Evolutionary conservation across 805 yeast species (phyloP), one percentile per base, ranked within the genome.

Genomic region (Spathaspora passalidarum): DNA sequence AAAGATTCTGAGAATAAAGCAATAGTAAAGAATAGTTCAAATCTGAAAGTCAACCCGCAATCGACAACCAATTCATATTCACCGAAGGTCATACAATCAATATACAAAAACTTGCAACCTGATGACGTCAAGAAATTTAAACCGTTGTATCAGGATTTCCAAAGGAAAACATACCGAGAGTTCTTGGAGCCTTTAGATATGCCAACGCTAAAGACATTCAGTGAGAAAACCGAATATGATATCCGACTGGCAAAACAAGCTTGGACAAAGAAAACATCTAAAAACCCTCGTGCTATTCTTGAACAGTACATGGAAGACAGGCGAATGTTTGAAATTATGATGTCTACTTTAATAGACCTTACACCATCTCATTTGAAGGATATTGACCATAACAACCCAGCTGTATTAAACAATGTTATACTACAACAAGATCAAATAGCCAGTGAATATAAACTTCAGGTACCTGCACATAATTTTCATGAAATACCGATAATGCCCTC

Each of bases 131-230:
- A 18, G 21, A 16, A 25, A 36, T 34, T 26, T 21, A 42, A 29
- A 21, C 49, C 44, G 9, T 32, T 41, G 20, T 46, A 55, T 7
- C 29, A 42, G 2, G 52, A 55, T 13, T 53, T 51, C 34, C 65
- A 60, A 48, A 49, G 55, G 17, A 52, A 54, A 36, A 43, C 53
- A 25, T 65, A 53, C 48, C 64, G 61, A 45, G 65, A 66, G 20
- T 71, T 69, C 48, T 51, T 72, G 23, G 49, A 51, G 32, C 74
- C 75, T 2, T 56, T 72, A 26, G 54, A 56, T 5, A 65, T 69
- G 46, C 63, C 65, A 4, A 55, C 63, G 35, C 55, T 72, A 40
- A 69, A 66, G 48, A 52, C 61, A 7, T 63, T 58, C 44, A 62
- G 59, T 39, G 59, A 66, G 18, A 37, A 50, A 11, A 32, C 46